Evolutionary conservation across 192 early-diverging fungal species (phyloP), one percentile per base, ranked within the genome.

Genomic region (Geosiphon pyriformis): DNA sequence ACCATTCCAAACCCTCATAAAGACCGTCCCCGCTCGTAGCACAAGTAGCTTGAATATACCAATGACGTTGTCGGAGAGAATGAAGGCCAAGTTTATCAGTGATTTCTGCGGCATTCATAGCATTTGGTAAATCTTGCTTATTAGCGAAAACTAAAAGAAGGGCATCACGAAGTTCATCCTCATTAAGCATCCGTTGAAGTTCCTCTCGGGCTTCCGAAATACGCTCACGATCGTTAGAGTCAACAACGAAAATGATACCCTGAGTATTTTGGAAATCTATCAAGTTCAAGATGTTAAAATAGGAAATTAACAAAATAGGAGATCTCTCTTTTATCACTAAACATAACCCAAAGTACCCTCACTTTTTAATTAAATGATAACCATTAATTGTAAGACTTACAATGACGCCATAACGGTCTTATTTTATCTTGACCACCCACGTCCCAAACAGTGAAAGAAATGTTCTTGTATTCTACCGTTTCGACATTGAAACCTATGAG

Each of bases 401-500:
- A 98, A 79, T 96, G 94, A 76, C 94, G 85, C 95, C 95, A 98
- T 76, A 97, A 82, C 31, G 94, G 94, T 74, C 96, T 85, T 68
- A 98, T 98, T 83, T 94, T 94, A 82, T 96, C 94, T 82, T 96
- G 93, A 79, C 96, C 96, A 71, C 96, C 96, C 67, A 98, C 94
- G 79, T 98, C 96, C 94, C 94, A 97, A 70, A 97, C 92, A 47
- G 90, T 95, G 81, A 97, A 98, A 74, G 84, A 92, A 81, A 95
- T 93, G 87, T 94, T 96, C 84, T 95, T 96, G 87, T 97, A 96
- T 76, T 92, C 88, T 70, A 97, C 94, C 49, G 92, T 94, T 82
- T 98, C 96, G 68, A 96, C 94, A 76, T 98, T 98, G 83, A 98
- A 96, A 56, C 95, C 95, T 82, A 75, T 17, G 34, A 22, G 49